phyloP scores from a whole-genome alignment of 257 asterid genomes.

The Penstemon newberryi region DNA sequence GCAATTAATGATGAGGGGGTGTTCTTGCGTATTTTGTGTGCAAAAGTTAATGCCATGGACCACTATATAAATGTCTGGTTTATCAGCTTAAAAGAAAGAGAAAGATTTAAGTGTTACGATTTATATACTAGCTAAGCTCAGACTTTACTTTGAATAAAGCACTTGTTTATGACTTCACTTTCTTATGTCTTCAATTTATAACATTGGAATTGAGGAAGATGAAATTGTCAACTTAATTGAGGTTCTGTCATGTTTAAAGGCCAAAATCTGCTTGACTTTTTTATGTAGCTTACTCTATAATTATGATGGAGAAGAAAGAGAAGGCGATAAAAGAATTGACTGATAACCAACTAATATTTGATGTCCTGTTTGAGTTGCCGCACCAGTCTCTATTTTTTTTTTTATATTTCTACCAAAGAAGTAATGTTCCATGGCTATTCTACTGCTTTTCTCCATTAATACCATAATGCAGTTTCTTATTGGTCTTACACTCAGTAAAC shows the following conservation, averaged over 20 bases:
- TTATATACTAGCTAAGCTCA: neutral
- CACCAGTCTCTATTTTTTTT: neutral
- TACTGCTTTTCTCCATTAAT: constrained; percentile 8
- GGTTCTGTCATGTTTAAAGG: constrained; percentile 19
- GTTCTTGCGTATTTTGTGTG: neutral
- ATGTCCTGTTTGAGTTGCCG: constrained; percentile 17
- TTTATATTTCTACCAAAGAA: neutral
- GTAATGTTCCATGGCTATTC: neutral
- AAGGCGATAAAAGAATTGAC: constrained; percentile 3
- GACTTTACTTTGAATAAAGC: constrained; percentile 1
- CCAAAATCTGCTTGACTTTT: constrained; percentile 1
- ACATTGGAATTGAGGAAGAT: constrained; percentile 7
- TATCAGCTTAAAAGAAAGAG: too few relatives aligned
- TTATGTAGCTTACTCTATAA: neutral
- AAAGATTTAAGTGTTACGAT: too few relatives aligned
- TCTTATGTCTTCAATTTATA: constrained; percentile 17
- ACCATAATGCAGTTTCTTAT: constrained; percentile 1
- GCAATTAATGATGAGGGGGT: neutral
- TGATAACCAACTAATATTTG: neutral
- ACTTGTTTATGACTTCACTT: neutral
- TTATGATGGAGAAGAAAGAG: constrained; percentile 4
- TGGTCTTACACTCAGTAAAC: constrained; percentile 9
- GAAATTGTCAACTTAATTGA: constrained; percentile 5
- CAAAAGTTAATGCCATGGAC: constrained; percentile 11
- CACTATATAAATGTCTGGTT: constrained; percentile 14